A percentile compares a stretch with the other conserved stretches of the same genome.
Conservation (phyloP, 305 asterid species). For the Ruellia speciosa region DNA sequence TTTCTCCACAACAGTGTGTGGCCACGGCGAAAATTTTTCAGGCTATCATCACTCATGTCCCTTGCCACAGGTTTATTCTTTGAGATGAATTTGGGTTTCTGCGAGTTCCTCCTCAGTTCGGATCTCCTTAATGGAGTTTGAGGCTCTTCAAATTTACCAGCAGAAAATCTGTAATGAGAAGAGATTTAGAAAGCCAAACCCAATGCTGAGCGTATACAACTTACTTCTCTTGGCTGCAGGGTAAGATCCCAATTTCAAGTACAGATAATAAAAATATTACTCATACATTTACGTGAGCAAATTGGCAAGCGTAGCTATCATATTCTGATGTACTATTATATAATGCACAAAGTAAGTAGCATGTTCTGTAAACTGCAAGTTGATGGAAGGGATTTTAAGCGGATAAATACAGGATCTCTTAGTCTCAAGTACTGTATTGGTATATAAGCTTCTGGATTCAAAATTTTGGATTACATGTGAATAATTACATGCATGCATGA, state of each 20-base stretch:
- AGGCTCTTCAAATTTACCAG: constrained; percentile 62
- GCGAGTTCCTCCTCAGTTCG: constrained; percentile 45
- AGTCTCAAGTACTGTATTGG: too few relatives aligned
- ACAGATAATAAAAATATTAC: not conserved
- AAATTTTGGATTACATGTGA: too few relatives aligned
- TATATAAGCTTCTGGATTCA: too few relatives aligned
- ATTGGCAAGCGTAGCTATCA: not conserved
- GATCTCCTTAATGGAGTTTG: constrained; percentile 70
- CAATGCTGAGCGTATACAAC: not conserved
- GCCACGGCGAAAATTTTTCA: constrained; percentile 26
- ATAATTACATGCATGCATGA: too few relatives aligned
- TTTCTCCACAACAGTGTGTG: constrained; percentile 64
- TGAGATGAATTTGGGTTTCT: constrained; percentile 29
- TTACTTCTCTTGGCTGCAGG: not conserved
- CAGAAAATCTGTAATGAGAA: constrained; percentile 35
- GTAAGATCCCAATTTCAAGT: not conserved
- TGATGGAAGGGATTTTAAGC: too few relatives aligned
- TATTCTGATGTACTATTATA: not conserved
- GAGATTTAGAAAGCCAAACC: not conserved
- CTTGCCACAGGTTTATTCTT: constrained; percentile 18
- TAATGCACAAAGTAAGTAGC: too few relatives aligned
- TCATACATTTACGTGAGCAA: constrained; percentile 2
- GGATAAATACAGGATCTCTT: too few relatives aligned
- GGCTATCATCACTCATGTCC: constrained; percentile 20
- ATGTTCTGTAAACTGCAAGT: too few relatives aligned